Evolutionary conservation across 805 yeast genomes (phyloP).

Genomic region (Wickerhamiella kurtzmanii): DNA sequence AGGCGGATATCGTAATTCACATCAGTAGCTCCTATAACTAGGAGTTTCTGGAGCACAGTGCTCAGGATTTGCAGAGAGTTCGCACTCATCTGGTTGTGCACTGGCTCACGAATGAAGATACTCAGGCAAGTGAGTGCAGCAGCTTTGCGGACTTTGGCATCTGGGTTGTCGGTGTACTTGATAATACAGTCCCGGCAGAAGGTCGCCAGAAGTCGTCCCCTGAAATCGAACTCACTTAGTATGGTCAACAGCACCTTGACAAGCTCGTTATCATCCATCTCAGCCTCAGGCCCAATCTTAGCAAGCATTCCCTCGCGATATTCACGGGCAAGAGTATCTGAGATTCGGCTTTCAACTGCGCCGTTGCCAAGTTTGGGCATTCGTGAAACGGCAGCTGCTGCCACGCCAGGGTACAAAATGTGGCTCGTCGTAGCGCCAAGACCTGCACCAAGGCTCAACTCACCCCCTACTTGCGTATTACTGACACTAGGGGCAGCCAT

Average conservation of each 20-base stretch:
- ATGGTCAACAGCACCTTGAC: constrained; percentile 69
- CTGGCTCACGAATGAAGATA: constrained; percentile 63
- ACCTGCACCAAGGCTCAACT: neutral
- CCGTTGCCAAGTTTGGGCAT: neutral
- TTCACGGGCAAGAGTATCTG: constrained; percentile 41
- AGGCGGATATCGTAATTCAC: constrained; percentile 74
- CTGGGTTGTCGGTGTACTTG: constrained; percentile 70
- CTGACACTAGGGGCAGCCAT: neutral
- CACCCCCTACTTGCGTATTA: neutral
- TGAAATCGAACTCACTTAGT: constrained; percentile 61
- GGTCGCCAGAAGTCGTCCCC: constrained; percentile 65
- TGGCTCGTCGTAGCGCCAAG: neutral
- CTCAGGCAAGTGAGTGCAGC: constrained; percentile 77
- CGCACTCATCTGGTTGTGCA: constrained; percentile 70
- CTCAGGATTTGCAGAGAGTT: constrained; percentile 72
- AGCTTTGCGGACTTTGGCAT: constrained; percentile 62
- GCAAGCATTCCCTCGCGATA: constrained; percentile 63
- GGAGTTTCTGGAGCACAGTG: constrained; percentile 66
- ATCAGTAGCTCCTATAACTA: constrained; percentile 78
- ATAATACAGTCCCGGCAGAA: constrained; percentile 76
- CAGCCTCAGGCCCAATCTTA: constrained; percentile 45
- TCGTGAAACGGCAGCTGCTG: neutral
- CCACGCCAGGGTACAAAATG: constrained; percentile 1
- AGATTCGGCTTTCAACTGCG: constrained; percentile 5
- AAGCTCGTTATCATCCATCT: constrained; percentile 36